Conservation (phyloP, 2,329 filamentous ascomycete genomes). For the Talaromyces sp. region DNA sequence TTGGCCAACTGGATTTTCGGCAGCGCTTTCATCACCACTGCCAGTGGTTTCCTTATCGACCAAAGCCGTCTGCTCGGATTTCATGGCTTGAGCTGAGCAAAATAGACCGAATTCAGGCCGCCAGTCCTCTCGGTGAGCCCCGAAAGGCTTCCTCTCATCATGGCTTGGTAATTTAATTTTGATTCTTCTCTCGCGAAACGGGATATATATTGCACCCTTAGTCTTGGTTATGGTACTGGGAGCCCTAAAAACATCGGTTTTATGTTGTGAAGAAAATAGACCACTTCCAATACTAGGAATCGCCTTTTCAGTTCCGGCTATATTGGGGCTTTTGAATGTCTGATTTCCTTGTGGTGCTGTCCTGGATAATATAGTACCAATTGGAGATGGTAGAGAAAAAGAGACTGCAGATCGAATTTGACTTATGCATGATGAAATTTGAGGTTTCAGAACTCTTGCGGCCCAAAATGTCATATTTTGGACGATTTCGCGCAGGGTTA, state of each 20-base stretch:
- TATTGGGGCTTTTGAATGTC: neutral
- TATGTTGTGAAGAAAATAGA: neutral
- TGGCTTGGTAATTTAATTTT: neutral
- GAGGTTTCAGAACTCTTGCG: constrained; percentile 4
- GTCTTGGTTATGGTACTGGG: neutral
- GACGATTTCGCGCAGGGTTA: neutral
- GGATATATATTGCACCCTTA: neutral
- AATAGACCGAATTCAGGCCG: no score
- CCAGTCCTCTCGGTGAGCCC: neutral
- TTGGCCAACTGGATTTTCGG: no score
- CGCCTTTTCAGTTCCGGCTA: neutral
- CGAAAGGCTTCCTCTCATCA: neutral
- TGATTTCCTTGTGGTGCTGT: neutral
- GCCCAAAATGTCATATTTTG: constrained; percentile 9
- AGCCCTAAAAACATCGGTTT: neutral
- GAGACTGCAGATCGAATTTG: neutral
- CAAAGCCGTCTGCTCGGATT: no score
- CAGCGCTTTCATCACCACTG: no score
- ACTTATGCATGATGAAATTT: neutral
- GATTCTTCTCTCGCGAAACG: neutral
- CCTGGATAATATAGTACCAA: neutral
- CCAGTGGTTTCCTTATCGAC: no score
- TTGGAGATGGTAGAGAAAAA: neutral
- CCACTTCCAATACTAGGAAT: neutral
- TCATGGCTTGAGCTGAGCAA: neutral